These are phyloP conservation scores for Pleurotus eryngii DNA, from an alignment of 768 basidiomycete genomes.

Conservation along the genomic window DNA sequence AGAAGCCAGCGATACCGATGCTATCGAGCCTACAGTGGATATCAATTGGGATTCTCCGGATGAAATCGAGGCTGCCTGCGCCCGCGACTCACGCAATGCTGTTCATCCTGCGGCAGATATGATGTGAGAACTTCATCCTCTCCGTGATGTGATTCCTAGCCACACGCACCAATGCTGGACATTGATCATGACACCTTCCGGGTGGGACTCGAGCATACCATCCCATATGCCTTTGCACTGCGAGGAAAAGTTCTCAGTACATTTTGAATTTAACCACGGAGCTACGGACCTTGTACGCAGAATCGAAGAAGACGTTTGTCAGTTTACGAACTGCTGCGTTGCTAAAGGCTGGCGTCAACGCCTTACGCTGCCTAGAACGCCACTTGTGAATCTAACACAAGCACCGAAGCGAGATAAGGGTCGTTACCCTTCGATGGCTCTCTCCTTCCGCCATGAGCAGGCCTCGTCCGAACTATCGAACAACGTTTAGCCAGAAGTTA, in stretches of 20 bases:
- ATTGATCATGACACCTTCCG: constrained; percentile 34
- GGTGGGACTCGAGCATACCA: constrained; percentile 21
- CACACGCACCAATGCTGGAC: constrained; percentile 36
- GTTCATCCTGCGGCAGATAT: constrained; percentile 35
- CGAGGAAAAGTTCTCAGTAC: background rate
- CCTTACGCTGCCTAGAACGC: constrained; percentile 41
- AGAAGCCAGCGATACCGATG: constrained; percentile 58
- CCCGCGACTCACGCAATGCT: constrained; percentile 31
- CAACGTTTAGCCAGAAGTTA: background rate
- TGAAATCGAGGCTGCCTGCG: background rate
- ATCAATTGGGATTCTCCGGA: background rate
- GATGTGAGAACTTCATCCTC: background rate
- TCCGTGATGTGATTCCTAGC: background rate
- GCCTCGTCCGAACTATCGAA: constrained; percentile 34
- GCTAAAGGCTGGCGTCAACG: constrained; percentile 50
- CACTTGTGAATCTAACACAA: background rate
- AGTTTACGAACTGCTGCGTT: constrained; percentile 46
- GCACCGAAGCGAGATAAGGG: background rate
- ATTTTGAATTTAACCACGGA: background rate
- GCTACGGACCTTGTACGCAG: constrained; percentile 41
- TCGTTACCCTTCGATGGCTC: constrained; percentile 41
- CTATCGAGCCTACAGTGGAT: constrained; percentile 43
- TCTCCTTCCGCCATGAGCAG: constrained; percentile 42
- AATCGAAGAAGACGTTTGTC: constrained; percentile 46
- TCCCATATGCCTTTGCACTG: constrained; percentile 33